Evolutionary conservation across 2,329 filamentous ascomycete genomes (phyloP).

Genomic region (Alternaria triticimaculans): DNA sequence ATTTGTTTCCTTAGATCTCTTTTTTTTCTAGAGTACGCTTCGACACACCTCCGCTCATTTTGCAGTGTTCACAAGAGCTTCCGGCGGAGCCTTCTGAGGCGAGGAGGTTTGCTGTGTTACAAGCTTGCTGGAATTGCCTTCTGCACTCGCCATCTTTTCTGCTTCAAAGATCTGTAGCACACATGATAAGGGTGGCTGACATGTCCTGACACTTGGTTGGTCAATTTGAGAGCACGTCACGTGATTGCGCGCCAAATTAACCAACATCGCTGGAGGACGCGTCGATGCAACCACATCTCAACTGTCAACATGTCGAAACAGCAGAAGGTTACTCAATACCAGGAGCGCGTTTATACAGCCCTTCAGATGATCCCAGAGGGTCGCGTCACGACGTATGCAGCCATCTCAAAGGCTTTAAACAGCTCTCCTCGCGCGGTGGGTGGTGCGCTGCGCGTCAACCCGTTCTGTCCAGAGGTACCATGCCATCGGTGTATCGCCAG

Average conservation of each 20-base stretch:
- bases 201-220: constrained; percentile 25
- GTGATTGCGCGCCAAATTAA: constrained; percentile 36
- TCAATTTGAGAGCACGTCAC: constrained; percentile 42
- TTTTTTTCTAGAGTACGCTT: neutral
- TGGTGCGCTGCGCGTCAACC: constrained; percentile 77
- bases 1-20: neutral
- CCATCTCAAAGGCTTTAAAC: constrained; percentile 69
- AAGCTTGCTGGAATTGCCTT: neutral
- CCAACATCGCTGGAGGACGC: neutral
- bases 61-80: neutral
- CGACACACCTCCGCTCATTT: neutral
- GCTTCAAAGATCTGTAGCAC: neutral
- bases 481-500: constrained; percentile 82
- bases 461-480: constrained; percentile 81
- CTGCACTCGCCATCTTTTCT: neutral
- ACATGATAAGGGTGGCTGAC: neutral
- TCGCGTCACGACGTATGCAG: constrained; percentile 77
- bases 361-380: constrained; percentile 80
- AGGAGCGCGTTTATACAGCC: constrained; percentile 67
- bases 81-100: neutral
- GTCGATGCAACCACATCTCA: neutral
- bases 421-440: constrained; percentile 80
- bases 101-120: neutral
- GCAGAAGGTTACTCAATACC: constrained; percentile 44
- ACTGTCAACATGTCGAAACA: constrained; percentile 24